Evolutionary conservation across 2,329 filamentous ascomycete genomes (phyloP).

Genomic region (Lasiodiplodia sp.): DNA sequence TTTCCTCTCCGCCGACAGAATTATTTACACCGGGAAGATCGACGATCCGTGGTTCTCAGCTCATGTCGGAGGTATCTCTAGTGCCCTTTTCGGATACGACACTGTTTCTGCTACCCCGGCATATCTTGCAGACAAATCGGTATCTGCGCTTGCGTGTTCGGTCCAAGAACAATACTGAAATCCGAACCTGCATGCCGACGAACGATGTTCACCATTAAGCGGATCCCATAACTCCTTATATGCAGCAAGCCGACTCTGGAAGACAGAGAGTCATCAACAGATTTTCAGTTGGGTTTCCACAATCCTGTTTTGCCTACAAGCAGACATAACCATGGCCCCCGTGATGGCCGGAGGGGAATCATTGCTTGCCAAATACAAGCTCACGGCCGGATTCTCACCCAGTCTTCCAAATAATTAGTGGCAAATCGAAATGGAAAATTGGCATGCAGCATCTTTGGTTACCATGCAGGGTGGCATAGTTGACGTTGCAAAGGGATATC

Average conservation of each 20-base stretch:
- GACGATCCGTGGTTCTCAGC: background rate
- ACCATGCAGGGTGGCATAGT: constrained; percentile 28
- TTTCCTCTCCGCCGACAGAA: constrained; percentile 39
- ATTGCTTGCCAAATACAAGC: constrained; percentile 21
- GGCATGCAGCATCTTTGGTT: constrained; percentile 27
- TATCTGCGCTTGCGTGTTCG: constrained; percentile 28
- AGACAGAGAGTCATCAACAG: background rate
- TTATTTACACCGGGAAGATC: constrained; percentile 35
- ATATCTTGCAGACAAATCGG: constrained; percentile 17
- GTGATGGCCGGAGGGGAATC: background rate
- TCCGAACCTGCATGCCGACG: constrained; percentile 13
- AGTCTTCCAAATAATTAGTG: constrained; percentile 31
- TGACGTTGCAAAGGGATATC: constrained; percentile 7
- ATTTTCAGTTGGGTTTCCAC: no score
- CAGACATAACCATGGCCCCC: no score
- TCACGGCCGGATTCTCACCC: constrained; percentile 15
- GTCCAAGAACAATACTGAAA: constrained; percentile 30
- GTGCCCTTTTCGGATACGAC: no score
- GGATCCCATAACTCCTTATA: constrained; percentile 1
- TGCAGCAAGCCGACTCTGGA: background rate
- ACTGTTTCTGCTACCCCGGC: background rate
- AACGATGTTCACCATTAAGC: constrained; percentile 11
- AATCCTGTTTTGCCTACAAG: no score
- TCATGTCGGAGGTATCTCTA: background rate
- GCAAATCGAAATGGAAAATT: constrained; percentile 32